Base-by-base conservation (phyloP, 2,329 filamentous ascomycete genomes). In the Rutstroemia sp. region DNA sequence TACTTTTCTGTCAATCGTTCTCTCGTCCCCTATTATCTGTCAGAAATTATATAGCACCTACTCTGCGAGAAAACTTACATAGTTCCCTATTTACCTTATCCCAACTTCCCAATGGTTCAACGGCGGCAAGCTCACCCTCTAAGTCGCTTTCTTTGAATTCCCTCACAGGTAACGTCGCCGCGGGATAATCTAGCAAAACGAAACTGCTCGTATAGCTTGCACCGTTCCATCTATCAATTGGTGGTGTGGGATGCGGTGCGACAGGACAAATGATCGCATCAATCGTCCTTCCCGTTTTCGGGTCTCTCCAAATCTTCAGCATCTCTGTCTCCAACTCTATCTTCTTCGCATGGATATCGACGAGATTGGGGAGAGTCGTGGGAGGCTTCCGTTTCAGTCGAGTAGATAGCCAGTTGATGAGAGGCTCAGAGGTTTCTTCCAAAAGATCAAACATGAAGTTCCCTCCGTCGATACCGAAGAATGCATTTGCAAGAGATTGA, bases 181-280 rank as follows among this genome's bases (percentile, higher is more conserved):
- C 78, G 0, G 83, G 78, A 63, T 81, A 83, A 65, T 87, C 83
- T 21, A 87, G 68, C 54, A 86, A 63, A 8, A 85, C 82, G 63
- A 83, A 85, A 1, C 74, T 76, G 21, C 75, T 78, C 0, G 82
- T 85, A 64, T 86, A 87, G 56, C 81, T 78, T 0, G 81, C 78
- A 0, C 77, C 78, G 65, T 84, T 84, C 70, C 81, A 87, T 2
- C 76, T 72, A 69, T 87, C 84, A 54, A 84, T 77, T 9, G 77
- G 74, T 1, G 83, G 80, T 0, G 83, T 76, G 0, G 83, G 81
- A 67, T 87, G 84, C 2, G 83, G 82, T 14, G 83, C 83, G 0
- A 85, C 73, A 0, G 83, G 84, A 59, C 78, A 82, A 55, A 87
- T 76, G 51, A 87, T 77, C 0, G 81, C 81, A 71, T 87, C 83